Evolutionary conservation across 306 rosid species (phyloP), one percentile per base, ranked within the genome.

Genomic region (Crataegus laevigata): DNA sequence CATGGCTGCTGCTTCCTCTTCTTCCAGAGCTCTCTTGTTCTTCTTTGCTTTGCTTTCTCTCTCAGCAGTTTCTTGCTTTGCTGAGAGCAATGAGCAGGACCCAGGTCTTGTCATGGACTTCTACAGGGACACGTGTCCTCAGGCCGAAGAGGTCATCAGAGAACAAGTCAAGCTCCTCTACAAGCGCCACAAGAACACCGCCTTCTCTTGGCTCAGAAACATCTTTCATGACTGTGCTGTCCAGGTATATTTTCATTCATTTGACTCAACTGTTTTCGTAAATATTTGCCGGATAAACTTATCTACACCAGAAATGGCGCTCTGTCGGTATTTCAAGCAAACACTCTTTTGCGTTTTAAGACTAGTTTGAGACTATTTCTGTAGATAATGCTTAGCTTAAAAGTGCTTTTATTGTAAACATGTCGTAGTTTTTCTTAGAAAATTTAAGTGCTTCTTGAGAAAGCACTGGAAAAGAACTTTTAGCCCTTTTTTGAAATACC

Each of bases 131-230:
- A 18, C 93, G 42, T 94, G 98, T 36, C 98, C 98, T 66, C 98
- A 94, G 79, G 98, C 98, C 34, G 97, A 94, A 83, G 98, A 94
- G n/a, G 58, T 94, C 71, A 84, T 94, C 89, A 86, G 8, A 82
- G 97, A 91, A 73, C 97, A 94, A 75, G 98, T 94, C 42, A 91
- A 78, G 86, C 97, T 94, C 70, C 97, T 91, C 67, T 94, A 94
- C 93, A 94, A 91, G 75, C 97, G 97, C 83, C 98, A 94, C 88
- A 94, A 94, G 91, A 94, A 94, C 97, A 94, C 98, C 69, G 98
- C 98, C 17, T 94, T 94, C 87, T 94, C 98, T 3, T 94, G 98
- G 98, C 97, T 94, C 78, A 89, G 98, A 60, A 94, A 94, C 85
- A 90, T 94, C 76, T 94, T 94, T 87, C 98, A 94, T 78, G 98